A percentile compares a stretch with the other conserved stretches of the same genome.
phyloP scores from a whole-genome alignment of 2,329 filamentous ascomycete species.

The Blastomyces emzantsi region DNA sequence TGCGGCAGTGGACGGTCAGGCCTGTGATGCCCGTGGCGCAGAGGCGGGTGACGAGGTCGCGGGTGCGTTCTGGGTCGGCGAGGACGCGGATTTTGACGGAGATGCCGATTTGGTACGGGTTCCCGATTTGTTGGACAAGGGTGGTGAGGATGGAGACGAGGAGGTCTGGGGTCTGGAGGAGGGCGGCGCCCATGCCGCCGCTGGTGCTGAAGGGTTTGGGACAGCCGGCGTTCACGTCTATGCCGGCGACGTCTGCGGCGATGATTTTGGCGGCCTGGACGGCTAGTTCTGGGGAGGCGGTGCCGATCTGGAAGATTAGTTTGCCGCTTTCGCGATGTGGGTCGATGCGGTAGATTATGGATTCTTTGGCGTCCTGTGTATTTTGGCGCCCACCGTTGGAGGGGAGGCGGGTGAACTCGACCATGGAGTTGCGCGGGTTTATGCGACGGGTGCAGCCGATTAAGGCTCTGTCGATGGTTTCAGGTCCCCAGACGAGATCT shows the following conservation, averaged over 20 bases:
- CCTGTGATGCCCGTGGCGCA: constrained; percentile 84
- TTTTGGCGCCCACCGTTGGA: constrained; percentile 51
- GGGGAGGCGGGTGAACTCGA: constrained; percentile 74
- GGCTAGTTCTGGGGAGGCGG: constrained; percentile 69
- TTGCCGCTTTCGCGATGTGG: constrained; percentile 64
- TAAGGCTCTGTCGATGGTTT: constrained; percentile 86
- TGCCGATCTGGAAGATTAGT: constrained; percentile 88
- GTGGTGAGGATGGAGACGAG: constrained; percentile 75
- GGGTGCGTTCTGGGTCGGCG: constrained; percentile 65
- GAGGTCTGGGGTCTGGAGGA: constrained; percentile 75
- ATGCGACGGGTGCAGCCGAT: constrained; percentile 74
- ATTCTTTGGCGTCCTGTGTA: constrained; percentile 40
- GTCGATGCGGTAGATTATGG: constrained; percentile 75
- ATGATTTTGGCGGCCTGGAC: constrained; percentile 78
- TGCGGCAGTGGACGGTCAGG: constrained; percentile 90
- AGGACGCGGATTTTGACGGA: constrained; percentile 94
- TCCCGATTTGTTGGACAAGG: constrained; percentile 67
- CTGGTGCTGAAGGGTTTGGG: constrained; percentile 92
- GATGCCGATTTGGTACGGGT: constrained; percentile 78
- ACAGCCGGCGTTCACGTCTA: constrained; percentile 97
- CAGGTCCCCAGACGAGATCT: constrained; percentile 94
- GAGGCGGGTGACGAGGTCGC: constrained; percentile 65
- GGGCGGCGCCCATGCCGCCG: constrained; percentile 90
- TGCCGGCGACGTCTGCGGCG: constrained; percentile 79
- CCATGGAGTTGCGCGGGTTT: constrained; percentile 65